phyloP scores from a whole-genome alignment of 2,329 filamentous ascomycete genomes.

The Ciborinia camelliae region DNA sequence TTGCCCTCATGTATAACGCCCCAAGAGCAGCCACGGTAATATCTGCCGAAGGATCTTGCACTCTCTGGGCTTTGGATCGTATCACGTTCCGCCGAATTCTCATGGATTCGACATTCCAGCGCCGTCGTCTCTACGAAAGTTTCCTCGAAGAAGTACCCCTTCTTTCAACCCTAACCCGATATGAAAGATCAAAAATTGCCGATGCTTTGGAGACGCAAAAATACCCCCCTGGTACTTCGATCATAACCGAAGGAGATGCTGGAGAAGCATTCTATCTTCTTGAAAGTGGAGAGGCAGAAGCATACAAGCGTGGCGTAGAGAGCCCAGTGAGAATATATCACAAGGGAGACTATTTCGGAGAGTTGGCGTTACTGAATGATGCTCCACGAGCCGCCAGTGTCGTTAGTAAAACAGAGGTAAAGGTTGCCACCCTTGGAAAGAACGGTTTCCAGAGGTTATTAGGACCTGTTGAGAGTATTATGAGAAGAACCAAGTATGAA shows the following conservation, averaged over 20 bases:
- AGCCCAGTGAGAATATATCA: conserved; percentile 74
- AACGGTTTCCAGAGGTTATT: conserved; percentile 91
- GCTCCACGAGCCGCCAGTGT: conserved; percentile 89
- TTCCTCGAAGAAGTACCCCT: conserved; percentile 94
- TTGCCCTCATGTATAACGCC: conserved; percentile 98
- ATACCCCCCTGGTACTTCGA: conserved; percentile 71
- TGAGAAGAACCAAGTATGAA: conserved; percentile 69
- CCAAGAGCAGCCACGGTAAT: conserved; percentile 92
- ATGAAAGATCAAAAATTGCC: conserved; percentile 96
- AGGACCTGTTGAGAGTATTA: conserved; percentile 89
- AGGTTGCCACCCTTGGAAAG: conserved; percentile 88
- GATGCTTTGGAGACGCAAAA: conserved; percentile 92
- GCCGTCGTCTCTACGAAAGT: conserved; percentile 92
- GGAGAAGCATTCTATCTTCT: conserved; percentile 90
- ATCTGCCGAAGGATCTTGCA: conserved; percentile 72
- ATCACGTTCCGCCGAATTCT: conserved; percentile 96
- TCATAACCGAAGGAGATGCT: conserved; percentile 88
- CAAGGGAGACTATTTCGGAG: conserved; percentile 96
- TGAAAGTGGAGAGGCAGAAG: conserved; percentile 82
- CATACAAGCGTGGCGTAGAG: conserved; percentile 71
- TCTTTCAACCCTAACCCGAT: conserved; percentile 76
- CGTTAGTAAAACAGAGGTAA: conserved; percentile 78
- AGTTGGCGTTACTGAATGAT: conserved; percentile 89
- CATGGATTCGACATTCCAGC: conserved; percentile 96
- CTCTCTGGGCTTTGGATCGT: conserved; percentile 90